These are phyloP conservation scores for Plasmodium yoelii DNA, from an alignment of 169 alveolate genomes.

Conservation along the genomic window DNA sequence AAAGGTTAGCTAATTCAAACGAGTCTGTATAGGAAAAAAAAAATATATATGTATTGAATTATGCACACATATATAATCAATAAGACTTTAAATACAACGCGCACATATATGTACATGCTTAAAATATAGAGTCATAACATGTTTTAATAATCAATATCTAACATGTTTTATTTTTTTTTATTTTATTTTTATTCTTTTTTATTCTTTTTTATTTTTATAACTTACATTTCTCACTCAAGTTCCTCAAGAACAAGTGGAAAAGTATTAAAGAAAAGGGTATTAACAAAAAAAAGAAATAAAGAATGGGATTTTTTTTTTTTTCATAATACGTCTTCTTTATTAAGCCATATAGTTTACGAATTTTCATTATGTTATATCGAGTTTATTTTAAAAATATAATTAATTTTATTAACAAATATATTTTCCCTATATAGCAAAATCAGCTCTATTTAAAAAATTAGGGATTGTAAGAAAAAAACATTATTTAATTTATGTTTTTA, in stretches of 20 bases:
- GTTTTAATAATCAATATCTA: too few relatives aligned
- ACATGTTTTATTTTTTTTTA: background rate
- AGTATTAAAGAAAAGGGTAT: slow-evolving; percentile 59
- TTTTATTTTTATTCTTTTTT: too few relatives aligned
- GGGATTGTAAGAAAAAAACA: background rate
- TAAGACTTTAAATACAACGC: background rate
- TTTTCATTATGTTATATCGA: slow-evolving; percentile 18
- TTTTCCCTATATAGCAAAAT: background rate
- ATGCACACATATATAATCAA: background rate
- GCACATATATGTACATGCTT: too few relatives aligned
- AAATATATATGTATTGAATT: background rate
- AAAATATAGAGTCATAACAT: too few relatives aligned
- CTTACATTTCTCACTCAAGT: slow-evolving; percentile 69
- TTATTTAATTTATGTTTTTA: background rate
- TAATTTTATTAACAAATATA: slow-evolving; percentile 7
- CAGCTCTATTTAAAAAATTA: background rate
- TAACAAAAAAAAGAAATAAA: slow-evolving; percentile 66
- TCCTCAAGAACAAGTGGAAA: slow-evolving; percentile 54
- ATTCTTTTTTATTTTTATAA: background rate
- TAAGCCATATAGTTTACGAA: slow-evolving; percentile 67
- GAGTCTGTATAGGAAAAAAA: slow-evolving; percentile 27
- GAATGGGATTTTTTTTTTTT: slow-evolving; percentile 52
- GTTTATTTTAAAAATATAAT: background rate
- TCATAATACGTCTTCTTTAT: slow-evolving; percentile 53
- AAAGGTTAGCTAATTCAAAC: slow-evolving; percentile 22